phyloP scores from a whole-genome alignment of 2,329 filamentous ascomycete genomes.

The Parasarocladium wereldwijsianum region DNA sequence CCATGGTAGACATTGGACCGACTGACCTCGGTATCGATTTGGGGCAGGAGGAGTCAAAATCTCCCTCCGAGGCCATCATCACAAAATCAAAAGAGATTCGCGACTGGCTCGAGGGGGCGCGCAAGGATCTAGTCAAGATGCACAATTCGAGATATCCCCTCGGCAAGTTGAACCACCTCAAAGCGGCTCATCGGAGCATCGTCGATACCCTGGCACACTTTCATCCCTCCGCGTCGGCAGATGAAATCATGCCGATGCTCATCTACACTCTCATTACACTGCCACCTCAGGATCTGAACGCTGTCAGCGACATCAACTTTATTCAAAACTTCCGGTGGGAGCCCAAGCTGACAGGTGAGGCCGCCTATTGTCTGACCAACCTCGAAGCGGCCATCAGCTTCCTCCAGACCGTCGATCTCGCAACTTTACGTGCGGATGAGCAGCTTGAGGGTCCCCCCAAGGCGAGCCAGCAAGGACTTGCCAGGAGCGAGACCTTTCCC shows the following conservation, averaged over 20 bases:
- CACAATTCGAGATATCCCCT: constrained; percentile 75
- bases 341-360: constrained; percentile 78
- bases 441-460: constrained; percentile 53
- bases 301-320: constrained; percentile 90
- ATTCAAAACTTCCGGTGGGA: constrained; percentile 83
- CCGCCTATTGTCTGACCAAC: constrained; percentile 91
- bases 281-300: constrained; percentile 69
- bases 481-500: constrained; percentile 39
- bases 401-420: constrained; percentile 85
- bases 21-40: constrained; percentile 72
- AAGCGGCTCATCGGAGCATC: constrained; percentile 81
- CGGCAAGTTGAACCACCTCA: constrained; percentile 80
- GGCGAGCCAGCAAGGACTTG: constrained; percentile 30
- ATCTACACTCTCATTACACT: constrained; percentile 93
- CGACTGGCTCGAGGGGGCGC: constrained; percentile 56
- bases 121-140: constrained; percentile 61
- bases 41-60: constrained; percentile 34
- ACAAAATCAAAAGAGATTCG: constrained; percentile 54
- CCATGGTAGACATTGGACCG: constrained; percentile 81
- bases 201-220: constrained; percentile 67
- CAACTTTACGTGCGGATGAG: constrained; percentile 73
- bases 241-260: constrained; percentile 91
- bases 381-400: constrained; percentile 91
- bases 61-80: constrained; percentile 40
- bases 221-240: constrained; percentile 72